Evolutionary conservation across 2,329 filamentous ascomycete genomes (phyloP), one percentile per base, ranked within the genome.

Genomic region (Aspergillus tanneri): DNA sequence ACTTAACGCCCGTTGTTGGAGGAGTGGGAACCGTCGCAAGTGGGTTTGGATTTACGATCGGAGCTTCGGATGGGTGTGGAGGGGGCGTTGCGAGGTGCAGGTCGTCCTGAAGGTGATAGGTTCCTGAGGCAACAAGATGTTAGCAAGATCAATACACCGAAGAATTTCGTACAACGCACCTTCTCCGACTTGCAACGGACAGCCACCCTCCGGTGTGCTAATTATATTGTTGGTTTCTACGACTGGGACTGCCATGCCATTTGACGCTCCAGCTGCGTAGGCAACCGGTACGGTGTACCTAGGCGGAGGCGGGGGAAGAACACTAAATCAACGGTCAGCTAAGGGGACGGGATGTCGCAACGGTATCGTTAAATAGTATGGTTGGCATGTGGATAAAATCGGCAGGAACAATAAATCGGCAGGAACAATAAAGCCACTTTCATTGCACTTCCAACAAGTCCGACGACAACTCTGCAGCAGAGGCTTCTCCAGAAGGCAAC

Each of bases 201-300:
- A 89, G 61, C 96, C 91, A 4, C 88, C 88, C 27, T 84, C 83
- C 19, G 89, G 92, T 61, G 88, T 87, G 48, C 82, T 83, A 53
- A 99, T 76, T 30, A 84, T 86, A 67, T 97, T 99, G 72, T 93
- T 95, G 45, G 92, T 96, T 78, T 99, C 93, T 64, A 96, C 86
- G 69, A 95, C 82, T 28, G 87, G 86, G 28, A 83, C 77, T 43
- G 83, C 78, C 67, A 85, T 79, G 53, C 84, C 84, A 63, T 84
- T 81, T 56, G 83, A 83, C 46, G 85, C 80, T 56, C 82, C 82
- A 59, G 86, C 85, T 74, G 88, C 87, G 69, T 87, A 87, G 56
- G 85, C 83, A 62, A 82, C 79, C 63, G 83, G 80, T 57, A 83
- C 82, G 47, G 88, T 86, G 76, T 95, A 96, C 69, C 90, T 84